Conservation (phyloP, 2,329 filamentous ascomycete species). For the Arthrobotrys sphaeroides region DNA sequence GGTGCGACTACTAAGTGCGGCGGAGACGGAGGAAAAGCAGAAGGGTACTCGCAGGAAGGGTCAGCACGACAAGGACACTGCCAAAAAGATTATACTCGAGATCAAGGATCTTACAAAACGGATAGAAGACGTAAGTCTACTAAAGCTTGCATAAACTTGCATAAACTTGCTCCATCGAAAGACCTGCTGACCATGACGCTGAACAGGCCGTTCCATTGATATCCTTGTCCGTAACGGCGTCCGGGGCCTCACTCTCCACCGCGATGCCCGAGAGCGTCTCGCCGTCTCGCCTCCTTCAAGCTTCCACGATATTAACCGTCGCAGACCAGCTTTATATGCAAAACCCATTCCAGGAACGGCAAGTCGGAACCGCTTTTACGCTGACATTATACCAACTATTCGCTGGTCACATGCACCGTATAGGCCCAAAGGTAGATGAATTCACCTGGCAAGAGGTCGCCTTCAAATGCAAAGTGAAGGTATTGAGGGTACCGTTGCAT, state of each 20-base stretch:
- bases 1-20: conserved; percentile 75
- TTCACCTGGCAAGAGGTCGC: conserved; percentile 95
- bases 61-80: conserved; percentile 70
- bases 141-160: no score
- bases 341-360: conserved; percentile 71
- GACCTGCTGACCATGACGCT: not conserved
- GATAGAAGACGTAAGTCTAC: conserved; percentile 78
- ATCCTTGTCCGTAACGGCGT: conserved; percentile 92
- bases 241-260: conserved; percentile 84
- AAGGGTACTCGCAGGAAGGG: conserved; percentile 66
- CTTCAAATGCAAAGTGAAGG: conserved; percentile 86
- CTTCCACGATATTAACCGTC: conserved; percentile 86
- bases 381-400: conserved; percentile 97
- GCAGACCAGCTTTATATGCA: conserved; percentile 84
- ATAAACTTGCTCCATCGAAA: not conserved
- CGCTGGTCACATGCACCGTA: conserved; percentile 70
- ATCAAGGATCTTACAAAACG: conserved; percentile 78
- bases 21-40: conserved; percentile 66
- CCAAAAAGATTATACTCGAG: conserved; percentile 75
- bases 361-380: conserved; percentile 86
- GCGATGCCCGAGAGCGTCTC: conserved; percentile 83
- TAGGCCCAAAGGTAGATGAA: conserved; percentile 62
- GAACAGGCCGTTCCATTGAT: conserved; percentile 77
- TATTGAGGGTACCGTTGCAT: conserved; percentile 74
- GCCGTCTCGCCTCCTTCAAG: conserved; percentile 87